Evolutionary conservation across 2,329 filamentous ascomycete genomes (phyloP), one percentile per base, ranked within the genome.

Genomic region (Aspergillus viridinutans): DNA sequence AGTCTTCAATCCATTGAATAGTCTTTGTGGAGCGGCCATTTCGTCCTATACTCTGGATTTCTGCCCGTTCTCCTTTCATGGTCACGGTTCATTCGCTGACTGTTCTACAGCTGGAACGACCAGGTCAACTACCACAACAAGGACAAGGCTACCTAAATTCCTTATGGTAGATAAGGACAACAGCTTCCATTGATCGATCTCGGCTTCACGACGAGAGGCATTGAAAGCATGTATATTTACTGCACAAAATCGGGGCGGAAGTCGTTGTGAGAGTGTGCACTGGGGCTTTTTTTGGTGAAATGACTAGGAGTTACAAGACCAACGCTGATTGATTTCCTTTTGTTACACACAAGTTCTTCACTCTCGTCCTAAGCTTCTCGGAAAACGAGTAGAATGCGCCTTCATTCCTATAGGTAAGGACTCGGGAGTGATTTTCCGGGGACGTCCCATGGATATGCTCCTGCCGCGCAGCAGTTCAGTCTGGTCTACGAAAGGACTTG

Each of bases 41-140:
- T 49, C 12, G 32, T 21, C 21, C 40, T 21, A 26, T 21, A 48
- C 17, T 21, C 14, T 25, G 4, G 21, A 7, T 21, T 17, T 28
- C 38, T 17, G n/a, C 38, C 14, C 14, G 23, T 38, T 23, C 40
- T 53, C 38, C n/a, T 23, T 38, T 23, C 35, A 3, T 12, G 10
- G 4, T 28, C 23, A 21, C 40, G n/a, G 17, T 29, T 20, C 21
- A 28, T 28, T 3, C 49, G 57, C 64, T 67, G 63, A 68, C 59
- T 53, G 35, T 35, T 8, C 53, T 62, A 63, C 69, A 91, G 89
- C 89, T 99, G 94, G 94, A 97, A 97, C 80, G 82, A 87, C 65
- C 84, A 82, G 58, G 92, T 97, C 82, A 97, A 97, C 87, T 93
- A 96, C 83, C 92, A 97, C 87, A 92, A 96, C 83, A 89, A 89